Conservation (phyloP, 371 early-diverging fungal species). For the Homolaphlyctis polyrhiza region DNA sequence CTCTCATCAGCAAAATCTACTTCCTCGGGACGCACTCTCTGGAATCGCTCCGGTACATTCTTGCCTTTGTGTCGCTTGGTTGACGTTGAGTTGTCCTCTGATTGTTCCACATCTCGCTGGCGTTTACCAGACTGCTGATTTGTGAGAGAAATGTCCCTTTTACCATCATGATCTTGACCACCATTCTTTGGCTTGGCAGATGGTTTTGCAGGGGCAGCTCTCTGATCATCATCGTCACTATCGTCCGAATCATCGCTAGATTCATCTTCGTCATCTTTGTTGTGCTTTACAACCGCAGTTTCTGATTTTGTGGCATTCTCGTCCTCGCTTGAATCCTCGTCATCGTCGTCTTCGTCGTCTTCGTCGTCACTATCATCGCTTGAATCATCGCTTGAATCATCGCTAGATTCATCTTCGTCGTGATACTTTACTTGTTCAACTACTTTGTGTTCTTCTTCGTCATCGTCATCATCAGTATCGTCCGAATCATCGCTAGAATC, state of each 20-base stretch:
- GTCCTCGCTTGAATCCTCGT: constrained; percentile 3
- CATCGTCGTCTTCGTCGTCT: constrained; percentile 6
- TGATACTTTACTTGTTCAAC: constrained; percentile 14
- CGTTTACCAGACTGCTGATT: background rate
- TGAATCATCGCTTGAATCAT: background rate
- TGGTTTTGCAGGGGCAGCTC: no score
- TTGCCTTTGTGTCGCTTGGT: background rate
- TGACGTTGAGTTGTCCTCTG: constrained; percentile 6
- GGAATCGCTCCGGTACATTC: constrained; percentile 41
- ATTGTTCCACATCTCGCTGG: constrained; percentile 10
- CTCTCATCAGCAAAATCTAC: constrained; percentile 73
- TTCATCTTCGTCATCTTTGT: background rate
- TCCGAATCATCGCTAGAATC: constrained; percentile 20
- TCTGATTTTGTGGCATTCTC: constrained; percentile 10
- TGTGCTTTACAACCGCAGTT: background rate
- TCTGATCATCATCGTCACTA: no score
- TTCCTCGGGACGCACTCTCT: constrained; percentile 75
- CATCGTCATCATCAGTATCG: background rate
- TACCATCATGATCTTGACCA: background rate
- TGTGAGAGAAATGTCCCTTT: background rate
- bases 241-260: background rate
- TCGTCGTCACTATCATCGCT: constrained; percentile 19
- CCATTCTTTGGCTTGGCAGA: no score
- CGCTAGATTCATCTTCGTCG: constrained; percentile 8
- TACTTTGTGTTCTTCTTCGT: constrained; percentile 19